Evolutionary conservation across 495 filamentous ascomycete species (phyloP).

Genomic region (Cercophora scortea): DNA sequence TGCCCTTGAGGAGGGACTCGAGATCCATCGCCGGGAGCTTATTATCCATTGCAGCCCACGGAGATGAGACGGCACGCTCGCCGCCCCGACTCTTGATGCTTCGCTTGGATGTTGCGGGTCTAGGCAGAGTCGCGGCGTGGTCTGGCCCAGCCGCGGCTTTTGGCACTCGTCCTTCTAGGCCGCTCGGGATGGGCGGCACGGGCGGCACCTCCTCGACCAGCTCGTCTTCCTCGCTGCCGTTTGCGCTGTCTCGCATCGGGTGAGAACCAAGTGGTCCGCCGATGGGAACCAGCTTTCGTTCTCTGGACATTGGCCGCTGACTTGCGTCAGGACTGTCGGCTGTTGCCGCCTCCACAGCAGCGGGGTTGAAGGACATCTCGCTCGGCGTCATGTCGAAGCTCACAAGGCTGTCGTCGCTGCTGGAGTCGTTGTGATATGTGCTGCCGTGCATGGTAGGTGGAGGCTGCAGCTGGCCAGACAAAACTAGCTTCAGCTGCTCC

Average conservation of each 20-base stretch:
- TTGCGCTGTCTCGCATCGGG: conserved; percentile 19
- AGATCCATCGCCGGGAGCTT: conserved; percentile 32
- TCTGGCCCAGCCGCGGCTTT: conserved; percentile 10
- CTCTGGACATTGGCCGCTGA: conserved; percentile 5
- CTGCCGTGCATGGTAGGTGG: conserved; percentile 19
- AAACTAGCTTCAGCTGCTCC: conserved; percentile 75
- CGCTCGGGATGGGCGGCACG: conserved; percentile 33
- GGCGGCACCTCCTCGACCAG: conserved; percentile 29
- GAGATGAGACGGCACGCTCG: conserved; percentile 26
- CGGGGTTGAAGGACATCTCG: conserved; percentile 44
- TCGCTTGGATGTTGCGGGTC: conserved; percentile 22
- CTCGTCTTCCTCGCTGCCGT: conserved; percentile 12
- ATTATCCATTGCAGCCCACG: conserved; percentile 18
- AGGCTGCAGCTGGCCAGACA: conserved; percentile 43
- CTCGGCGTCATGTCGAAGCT: conserved; percentile 48
- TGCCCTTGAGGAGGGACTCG: conserved; percentile 36
- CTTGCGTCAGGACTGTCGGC: conserved; percentile 10
- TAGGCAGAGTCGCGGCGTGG: conserved; percentile 13
- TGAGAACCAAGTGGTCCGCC: conserved; percentile 43
- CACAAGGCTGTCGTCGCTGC: conserved; percentile 51
- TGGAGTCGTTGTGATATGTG: conserved; percentile 9
- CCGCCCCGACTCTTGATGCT: conserved; percentile 33
- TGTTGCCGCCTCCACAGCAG: conserved; percentile 12
- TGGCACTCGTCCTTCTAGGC: conserved; percentile 12
- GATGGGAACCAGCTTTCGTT: conserved; percentile 11